These are phyloP conservation scores for Obelidium mucronatum DNA, from an alignment of 192 early-diverging fungal genomes.

Conservation along the genomic window DNA sequence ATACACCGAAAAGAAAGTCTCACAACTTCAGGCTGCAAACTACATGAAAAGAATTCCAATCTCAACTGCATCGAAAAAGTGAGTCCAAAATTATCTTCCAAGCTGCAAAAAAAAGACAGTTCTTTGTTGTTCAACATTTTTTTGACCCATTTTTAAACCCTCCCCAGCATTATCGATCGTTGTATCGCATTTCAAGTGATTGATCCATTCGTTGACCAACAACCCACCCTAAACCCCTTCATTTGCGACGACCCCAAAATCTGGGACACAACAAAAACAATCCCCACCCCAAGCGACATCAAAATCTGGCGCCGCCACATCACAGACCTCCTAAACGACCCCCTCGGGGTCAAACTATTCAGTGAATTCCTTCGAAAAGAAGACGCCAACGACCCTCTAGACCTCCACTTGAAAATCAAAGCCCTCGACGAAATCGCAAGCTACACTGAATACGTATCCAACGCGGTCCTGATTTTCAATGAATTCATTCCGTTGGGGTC, in stretches of 20 bases:
- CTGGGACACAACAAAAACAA: constrained; percentile 34
- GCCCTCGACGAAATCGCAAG: constrained; percentile 39
- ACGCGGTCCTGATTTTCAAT: constrained; percentile 39
- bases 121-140: constrained; percentile 6
- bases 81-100: too few relatives aligned
- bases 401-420: constrained; percentile 41
- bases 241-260: constrained; percentile 40
- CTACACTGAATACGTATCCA: constrained; percentile 37
- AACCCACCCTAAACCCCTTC: constrained; percentile 43
- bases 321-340: constrained; percentile 43
- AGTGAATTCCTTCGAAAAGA: constrained; percentile 41
- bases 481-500: constrained; percentile 49
- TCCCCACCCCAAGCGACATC: constrained; percentile 40
- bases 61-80: constrained; percentile 45
- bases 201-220: constrained; percentile 46
- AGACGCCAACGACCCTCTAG: constrained; percentile 47
- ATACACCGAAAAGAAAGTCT: constrained; percentile 41
- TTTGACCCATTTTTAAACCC: constrained; percentile 1
- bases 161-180: constrained; percentile 18
- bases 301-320: constrained; percentile 45
- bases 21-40: constrained; percentile 34
- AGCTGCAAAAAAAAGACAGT: too few relatives aligned
- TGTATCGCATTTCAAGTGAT: constrained; percentile 16
- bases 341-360: constrained; percentile 46
- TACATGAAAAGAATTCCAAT: constrained; percentile 43